A percentile compares a stretch with the other conserved stretches of the same genome.
These are phyloP conservation scores for Tulasnella sp. DNA, from an alignment of 768 basidiomycete genomes.

Conservation along the genomic window DNA sequence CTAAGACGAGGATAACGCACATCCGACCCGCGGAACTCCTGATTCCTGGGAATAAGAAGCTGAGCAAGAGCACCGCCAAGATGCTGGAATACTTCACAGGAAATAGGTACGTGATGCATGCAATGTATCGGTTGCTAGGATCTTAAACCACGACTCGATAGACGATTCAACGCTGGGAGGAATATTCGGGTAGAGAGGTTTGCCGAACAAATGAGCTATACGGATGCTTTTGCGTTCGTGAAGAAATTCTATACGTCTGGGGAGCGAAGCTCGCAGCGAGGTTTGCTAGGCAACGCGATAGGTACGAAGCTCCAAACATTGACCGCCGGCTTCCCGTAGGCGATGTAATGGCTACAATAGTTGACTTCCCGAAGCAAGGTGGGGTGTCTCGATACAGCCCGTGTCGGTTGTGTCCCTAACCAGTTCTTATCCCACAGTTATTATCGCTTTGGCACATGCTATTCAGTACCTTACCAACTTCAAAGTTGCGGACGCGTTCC, in stretches of 20 bases:
- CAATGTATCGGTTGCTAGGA: not conserved
- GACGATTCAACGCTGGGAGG: conserved; percentile 23
- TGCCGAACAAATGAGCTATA: conserved; percentile 58
- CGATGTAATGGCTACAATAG: conserved; percentile 61
- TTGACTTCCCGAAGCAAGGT: conserved; percentile 62
- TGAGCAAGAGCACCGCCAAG: conserved; percentile 73
- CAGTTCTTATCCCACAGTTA: conserved; percentile 47
- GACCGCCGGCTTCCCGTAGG: conserved; percentile 47
- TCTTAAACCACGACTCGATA: not conserved
- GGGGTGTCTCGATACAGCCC: conserved; percentile 5
- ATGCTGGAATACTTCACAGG: conserved; percentile 68
- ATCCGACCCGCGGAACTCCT: conserved; percentile 81
- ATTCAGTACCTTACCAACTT: conserved; percentile 74
- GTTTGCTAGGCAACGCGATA: not conserved
- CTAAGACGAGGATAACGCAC: conserved; percentile 84
- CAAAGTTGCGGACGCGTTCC: conserved; percentile 74
- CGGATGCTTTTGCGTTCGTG: conserved; percentile 69
- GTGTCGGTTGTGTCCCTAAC: not conserved
- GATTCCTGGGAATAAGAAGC: conserved; percentile 54
- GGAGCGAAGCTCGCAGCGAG: conserved; percentile 15
- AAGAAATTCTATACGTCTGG: conserved; percentile 59
- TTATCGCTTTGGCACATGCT: conserved; percentile 72
- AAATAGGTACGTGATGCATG: conserved; percentile 50
- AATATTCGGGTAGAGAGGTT: conserved; percentile 66
- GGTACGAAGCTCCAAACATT: not conserved